Conservation (phyloP, 202 grass and related monocot genomes). For the Panicum virgatum region DNA sequence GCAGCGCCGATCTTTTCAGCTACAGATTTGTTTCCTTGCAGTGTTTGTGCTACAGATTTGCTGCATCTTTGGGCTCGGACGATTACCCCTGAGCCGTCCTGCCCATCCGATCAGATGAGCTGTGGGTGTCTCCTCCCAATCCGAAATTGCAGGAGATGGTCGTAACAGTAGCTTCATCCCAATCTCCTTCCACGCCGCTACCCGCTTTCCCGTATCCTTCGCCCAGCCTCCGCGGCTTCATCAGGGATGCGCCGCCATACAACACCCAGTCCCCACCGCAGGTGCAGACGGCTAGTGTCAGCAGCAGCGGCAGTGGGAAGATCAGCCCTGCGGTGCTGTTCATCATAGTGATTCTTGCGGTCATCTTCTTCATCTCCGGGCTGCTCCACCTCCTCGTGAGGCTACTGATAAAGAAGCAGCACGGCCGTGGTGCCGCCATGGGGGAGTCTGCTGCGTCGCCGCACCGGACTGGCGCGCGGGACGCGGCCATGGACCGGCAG, state of each 20-base stretch:
- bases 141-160: constrained; percentile 54
- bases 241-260: constrained; percentile 44
- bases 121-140: constrained; percentile 41
- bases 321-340: constrained; percentile 73
- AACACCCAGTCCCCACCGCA: constrained; percentile 25
- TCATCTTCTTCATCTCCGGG: constrained; percentile 76
- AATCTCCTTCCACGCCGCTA: constrained; percentile 22
- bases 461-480: constrained; percentile 18
- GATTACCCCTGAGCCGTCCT: background rate
- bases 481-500: constrained; percentile 49
- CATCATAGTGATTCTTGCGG: constrained; percentile 65
- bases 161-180: constrained; percentile 27
- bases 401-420: constrained; percentile 65
- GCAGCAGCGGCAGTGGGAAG: constrained; percentile 36
- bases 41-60: constrained; percentile 9
- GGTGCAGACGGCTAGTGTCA: constrained; percentile 22
- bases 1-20: constrained; percentile 32
- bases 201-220: constrained; percentile 6
- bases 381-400: constrained; percentile 69
- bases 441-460: constrained; percentile 7
- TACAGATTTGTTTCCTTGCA: constrained; percentile 28
- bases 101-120: constrained; percentile 40
- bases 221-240: constrained; percentile 11
- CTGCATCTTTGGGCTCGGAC: background rate
- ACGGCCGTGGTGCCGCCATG: constrained; percentile 15